Evolutionary conservation across 768 basidiomycete genomes (phyloP).

Genomic region (Termitomyces sp.): DNA sequence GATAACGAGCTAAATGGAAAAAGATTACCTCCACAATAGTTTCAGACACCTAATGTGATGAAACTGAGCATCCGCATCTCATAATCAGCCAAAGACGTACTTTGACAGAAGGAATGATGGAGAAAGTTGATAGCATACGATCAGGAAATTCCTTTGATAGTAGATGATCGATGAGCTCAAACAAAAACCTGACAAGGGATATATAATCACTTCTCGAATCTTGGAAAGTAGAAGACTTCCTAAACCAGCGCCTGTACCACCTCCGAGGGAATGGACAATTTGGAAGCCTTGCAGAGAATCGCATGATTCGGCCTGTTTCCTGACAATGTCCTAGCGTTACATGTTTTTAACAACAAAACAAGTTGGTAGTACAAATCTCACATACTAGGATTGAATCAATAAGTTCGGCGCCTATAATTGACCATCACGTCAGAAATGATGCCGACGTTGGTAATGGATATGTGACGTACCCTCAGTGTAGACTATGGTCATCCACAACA

Average conservation of each 20-base stretch:
- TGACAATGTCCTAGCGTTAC: slow-evolving; percentile 56
- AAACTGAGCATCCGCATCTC: neutral
- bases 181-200: slow-evolving; percentile 1
- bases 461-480: slow-evolving; percentile 76
- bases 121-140: slow-evolving; percentile 53
- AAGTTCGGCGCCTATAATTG: slow-evolving; percentile 74
- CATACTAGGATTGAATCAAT: slow-evolving; percentile 75
- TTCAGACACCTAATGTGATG: slow-evolving; percentile 40
- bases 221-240: slow-evolving; percentile 81
- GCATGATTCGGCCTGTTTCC: slow-evolving; percentile 76
- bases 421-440: neutral
- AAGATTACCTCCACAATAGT: slow-evolving; percentile 61
- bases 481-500: slow-evolving; percentile 34
- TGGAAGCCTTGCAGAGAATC: slow-evolving; percentile 93
- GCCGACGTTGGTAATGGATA: neutral
- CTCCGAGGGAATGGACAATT: slow-evolving; percentile 84
- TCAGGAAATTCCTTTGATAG: slow-evolving; percentile 47
- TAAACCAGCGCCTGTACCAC: slow-evolving; percentile 86
- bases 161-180: neutral
- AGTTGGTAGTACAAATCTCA: neutral
- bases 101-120: slow-evolving; percentile 52
- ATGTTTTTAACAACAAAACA: neutral
- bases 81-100: slow-evolving; percentile 16
- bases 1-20: slow-evolving; percentile 16
- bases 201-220: slow-evolving; percentile 67